phyloP scores from a whole-genome alignment of 2,329 filamentous ascomycete species.

The Furcasterigmium sp. region DNA sequence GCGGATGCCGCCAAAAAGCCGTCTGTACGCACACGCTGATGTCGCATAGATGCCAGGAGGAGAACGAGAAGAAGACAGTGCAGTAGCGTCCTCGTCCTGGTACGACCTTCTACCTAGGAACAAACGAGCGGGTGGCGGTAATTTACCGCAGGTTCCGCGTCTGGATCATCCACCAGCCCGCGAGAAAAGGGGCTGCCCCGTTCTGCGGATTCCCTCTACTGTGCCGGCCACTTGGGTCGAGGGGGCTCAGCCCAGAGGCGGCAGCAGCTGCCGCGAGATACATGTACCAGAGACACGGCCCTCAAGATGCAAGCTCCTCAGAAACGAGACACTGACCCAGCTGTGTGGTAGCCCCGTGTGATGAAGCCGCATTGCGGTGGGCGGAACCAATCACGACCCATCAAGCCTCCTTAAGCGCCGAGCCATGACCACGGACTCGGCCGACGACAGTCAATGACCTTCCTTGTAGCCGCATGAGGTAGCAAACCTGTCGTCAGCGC shows the following conservation, averaged over 20 bases:
- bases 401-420: constrained; percentile 10
- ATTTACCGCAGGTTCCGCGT: too few species aligned
- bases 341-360: constrained; percentile 6
- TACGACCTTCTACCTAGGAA: too few species aligned
- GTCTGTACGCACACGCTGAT: too few species aligned
- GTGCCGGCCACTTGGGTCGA: too few species aligned
- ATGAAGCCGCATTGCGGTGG: constrained; percentile 11
- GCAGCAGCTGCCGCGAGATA: constrained; percentile 3
- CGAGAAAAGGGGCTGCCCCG: constrained; percentile 4
- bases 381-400: constrained; percentile 9
- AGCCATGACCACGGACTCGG: constrained; percentile 3
- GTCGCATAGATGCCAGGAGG: too few species aligned
- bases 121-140: too few species aligned
- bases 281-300: constrained; percentile 2
- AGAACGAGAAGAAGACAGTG: too few species aligned
- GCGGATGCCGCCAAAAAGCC: too few species aligned
- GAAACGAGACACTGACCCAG: background rate
- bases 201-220: too few species aligned
- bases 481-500: background rate
- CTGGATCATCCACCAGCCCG: background rate
- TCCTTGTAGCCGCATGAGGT: constrained; percentile 7
- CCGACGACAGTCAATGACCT: constrained; percentile 6
- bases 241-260: constrained; percentile 5
- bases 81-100: too few species aligned
- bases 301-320: constrained; percentile 1